phyloP scores from a whole-genome alignment of 2,329 filamentous ascomycete species.

The Penicillium palitans region DNA sequence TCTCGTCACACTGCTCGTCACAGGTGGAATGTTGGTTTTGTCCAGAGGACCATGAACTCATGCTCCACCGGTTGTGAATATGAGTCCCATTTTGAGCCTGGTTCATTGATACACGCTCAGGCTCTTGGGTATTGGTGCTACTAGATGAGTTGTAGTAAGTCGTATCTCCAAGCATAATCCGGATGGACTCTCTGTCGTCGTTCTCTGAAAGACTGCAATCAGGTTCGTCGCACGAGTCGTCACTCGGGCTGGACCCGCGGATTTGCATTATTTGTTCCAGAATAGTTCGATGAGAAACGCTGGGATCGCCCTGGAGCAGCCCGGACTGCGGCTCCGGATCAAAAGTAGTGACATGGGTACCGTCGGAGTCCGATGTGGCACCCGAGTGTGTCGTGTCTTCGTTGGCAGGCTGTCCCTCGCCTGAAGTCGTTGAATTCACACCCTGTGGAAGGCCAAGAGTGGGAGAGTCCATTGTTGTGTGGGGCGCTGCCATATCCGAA shows the following conservation, averaged over 20 bases:
- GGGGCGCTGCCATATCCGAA: constrained; percentile 18
- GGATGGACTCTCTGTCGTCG: constrained; percentile 56
- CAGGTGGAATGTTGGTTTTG: constrained; percentile 36
- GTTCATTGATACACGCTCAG: constrained; percentile 23
- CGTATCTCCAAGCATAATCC: constrained; percentile 55
- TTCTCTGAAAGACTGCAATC: constrained; percentile 47
- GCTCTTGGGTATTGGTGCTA: constrained; percentile 34
- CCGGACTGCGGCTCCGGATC: constrained; percentile 70
- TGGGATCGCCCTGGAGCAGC: constrained; percentile 39
- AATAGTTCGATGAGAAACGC: constrained; percentile 43
- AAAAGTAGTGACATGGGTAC: constrained; percentile 62
- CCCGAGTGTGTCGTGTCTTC: constrained; percentile 39
- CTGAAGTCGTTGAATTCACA: constrained; percentile 5
- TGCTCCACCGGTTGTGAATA: constrained; percentile 43
- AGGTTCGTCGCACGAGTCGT: constrained; percentile 41
- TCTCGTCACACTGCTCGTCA: constrained; percentile 39
- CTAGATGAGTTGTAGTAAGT: constrained; percentile 39
- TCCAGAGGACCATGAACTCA: constrained; percentile 47
- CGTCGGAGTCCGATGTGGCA: constrained; percentile 59
- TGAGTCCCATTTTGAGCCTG: constrained; percentile 24
- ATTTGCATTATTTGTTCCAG: constrained; percentile 52
- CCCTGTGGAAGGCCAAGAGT: constrained; percentile 40
- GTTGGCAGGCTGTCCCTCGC: constrained; percentile 4
- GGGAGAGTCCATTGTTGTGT: constrained; percentile 44
- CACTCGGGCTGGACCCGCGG: constrained; percentile 47